A percentile compares a stretch with the other conserved stretches of the same genome.
These are phyloP conservation scores for Teratosphaeria pseudoeucalypti DNA, from an alignment of 2,329 filamentous ascomycete species.

Conservation along the genomic window DNA sequence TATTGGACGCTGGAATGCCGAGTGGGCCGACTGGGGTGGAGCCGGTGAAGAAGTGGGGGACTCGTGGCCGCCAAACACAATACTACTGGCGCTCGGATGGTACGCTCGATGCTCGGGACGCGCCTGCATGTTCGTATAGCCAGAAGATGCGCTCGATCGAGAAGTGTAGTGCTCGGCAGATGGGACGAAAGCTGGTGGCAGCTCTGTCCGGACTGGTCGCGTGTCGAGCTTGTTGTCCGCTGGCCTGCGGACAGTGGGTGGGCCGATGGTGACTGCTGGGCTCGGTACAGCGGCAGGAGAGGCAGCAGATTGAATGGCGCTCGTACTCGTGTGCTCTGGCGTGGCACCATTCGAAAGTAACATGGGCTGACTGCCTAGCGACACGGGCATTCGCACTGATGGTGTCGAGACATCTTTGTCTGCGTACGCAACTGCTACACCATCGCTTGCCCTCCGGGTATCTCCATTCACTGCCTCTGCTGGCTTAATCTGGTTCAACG, in stretches of 20 bases:
- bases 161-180: slow-evolving; percentile 16
- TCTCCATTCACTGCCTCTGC: background rate
- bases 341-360: slow-evolving; percentile 8
- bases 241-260: slow-evolving; percentile 10
- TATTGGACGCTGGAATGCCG: slow-evolving; percentile 9
- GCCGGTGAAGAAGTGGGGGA: slow-evolving; percentile 30
- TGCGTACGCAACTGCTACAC: background rate
- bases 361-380: slow-evolving; percentile 10
- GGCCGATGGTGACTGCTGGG: slow-evolving; percentile 2
- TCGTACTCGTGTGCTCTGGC: slow-evolving; percentile 3
- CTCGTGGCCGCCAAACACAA: slow-evolving; percentile 31
- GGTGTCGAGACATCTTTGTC: background rate
- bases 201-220: slow-evolving; percentile 18
- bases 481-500: background rate
- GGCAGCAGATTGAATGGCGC: background rate
- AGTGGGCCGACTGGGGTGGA: slow-evolving; percentile 16
- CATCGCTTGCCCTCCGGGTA: background rate
- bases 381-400: slow-evolving; percentile 5
- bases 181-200: slow-evolving; percentile 23
- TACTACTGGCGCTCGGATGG: slow-evolving; percentile 18
- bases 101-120: slow-evolving; percentile 10
- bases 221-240: slow-evolving; percentile 16
- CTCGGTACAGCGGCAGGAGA: background rate
- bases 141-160: slow-evolving; percentile 13
- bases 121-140: slow-evolving; percentile 3